These are phyloP conservation scores for Ganoderma meredithae DNA, from an alignment of 1,284 basidiomycete genomes.

Conservation along the genomic window DNA sequence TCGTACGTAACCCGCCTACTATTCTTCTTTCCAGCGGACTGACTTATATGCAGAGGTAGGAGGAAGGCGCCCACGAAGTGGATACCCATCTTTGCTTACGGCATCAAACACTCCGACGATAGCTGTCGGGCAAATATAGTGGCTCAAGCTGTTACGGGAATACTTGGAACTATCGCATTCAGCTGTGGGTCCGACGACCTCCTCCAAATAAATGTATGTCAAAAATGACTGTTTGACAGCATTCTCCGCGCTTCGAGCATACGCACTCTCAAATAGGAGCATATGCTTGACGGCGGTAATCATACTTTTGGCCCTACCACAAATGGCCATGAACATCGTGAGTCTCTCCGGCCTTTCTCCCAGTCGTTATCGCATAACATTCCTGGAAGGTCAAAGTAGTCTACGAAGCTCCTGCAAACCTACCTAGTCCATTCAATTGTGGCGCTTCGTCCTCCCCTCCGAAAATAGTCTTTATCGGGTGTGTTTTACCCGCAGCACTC, in stretches of 20 bases:
- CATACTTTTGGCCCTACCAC: neutral
- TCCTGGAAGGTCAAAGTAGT: neutral
- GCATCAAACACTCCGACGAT: too few relatives aligned
- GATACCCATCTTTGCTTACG: neutral
- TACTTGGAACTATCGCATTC: neutral
- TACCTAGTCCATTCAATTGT: neutral
- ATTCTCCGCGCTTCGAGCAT: neutral
- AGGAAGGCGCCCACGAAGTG: too few relatives aligned
- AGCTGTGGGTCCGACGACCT: neutral
- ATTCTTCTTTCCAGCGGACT: neutral
- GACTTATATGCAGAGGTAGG: neutral
- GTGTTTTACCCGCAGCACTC: neutral
- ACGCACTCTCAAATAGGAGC: neutral
- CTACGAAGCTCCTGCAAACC: neutral
- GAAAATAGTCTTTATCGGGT: neutral
- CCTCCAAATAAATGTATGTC: neutral
- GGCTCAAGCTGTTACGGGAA: neutral
- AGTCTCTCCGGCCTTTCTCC: neutral
- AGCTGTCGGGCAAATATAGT: neutral
- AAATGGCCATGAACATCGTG: too few relatives aligned
- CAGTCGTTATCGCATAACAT: too few relatives aligned
- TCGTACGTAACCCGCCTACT: neutral
- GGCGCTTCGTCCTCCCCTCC: neutral
- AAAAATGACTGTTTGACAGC: neutral
- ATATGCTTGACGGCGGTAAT: neutral